Conservation (phyloP, 495 filamentous ascomycete species). For the Trichoderma asperelloides region DNA sequence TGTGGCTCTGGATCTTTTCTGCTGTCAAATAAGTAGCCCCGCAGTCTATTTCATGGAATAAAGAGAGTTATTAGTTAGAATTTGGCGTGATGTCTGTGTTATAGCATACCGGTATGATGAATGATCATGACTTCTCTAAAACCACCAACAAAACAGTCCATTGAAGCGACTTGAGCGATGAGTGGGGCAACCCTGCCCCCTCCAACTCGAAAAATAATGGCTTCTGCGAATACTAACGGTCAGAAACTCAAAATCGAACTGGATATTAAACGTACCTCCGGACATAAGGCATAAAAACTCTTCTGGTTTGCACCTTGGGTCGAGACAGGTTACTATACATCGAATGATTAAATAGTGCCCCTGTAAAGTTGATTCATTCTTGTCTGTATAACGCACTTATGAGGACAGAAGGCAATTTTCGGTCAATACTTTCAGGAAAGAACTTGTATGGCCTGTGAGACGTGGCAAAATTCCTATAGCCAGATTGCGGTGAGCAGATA, state of each 20-base stretch:
- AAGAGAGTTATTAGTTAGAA: not conserved
- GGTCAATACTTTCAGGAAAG: not conserved
- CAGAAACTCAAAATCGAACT: not conserved
- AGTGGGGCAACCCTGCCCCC: not conserved
- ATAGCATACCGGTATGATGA: not conserved
- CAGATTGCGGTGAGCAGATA: not conserved
- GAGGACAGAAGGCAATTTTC: not conserved
- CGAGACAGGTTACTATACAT: not conserved
- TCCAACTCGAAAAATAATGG: not conserved
- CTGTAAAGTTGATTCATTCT: not conserved
- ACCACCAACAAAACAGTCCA: not conserved
- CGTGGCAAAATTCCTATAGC: not conserved
- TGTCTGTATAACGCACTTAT: not conserved
- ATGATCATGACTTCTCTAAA: not conserved
- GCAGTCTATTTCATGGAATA: not conserved
- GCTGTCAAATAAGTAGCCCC: not conserved
- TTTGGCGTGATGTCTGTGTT: not conserved
- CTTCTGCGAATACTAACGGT: not conserved
- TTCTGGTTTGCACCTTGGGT: not conserved
- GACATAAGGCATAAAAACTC: not conserved
- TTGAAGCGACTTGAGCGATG: not conserved
- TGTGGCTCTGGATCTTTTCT: not conserved
- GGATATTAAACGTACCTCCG: not conserved
- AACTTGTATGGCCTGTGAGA: not conserved
- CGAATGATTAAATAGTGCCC: not conserved